A percentile compares a stretch with the other conserved stretches of the same genome.
phyloP scores from a whole-genome alignment of 2,329 filamentous ascomycete genomes.

The Talaromyces sp. region DNA sequence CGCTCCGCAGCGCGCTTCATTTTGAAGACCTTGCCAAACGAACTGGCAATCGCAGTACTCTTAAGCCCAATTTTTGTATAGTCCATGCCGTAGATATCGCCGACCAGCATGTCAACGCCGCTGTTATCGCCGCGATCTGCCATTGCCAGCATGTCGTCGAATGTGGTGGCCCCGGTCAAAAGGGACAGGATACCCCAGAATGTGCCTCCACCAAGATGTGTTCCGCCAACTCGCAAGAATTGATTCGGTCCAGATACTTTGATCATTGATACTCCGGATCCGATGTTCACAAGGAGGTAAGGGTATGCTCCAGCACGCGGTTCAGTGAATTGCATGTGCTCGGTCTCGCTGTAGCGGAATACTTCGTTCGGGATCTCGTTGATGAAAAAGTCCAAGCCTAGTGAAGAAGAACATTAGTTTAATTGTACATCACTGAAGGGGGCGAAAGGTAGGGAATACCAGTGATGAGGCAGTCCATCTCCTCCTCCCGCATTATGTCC shows the following conservation, averaged over 20 bases:
- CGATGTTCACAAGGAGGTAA: slow-evolving; percentile 96
- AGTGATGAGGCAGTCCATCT: slow-evolving; percentile 98
- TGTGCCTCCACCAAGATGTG: slow-evolving; percentile 91
- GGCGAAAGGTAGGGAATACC: slow-evolving; percentile 47
- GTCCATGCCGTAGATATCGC: slow-evolving; percentile 94
- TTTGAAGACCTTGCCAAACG: slow-evolving; percentile 93
- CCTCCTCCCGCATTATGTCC: slow-evolving; percentile 86
- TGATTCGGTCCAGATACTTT: slow-evolving; percentile 87
- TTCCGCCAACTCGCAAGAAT: slow-evolving; percentile 88
- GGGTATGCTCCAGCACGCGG: slow-evolving; percentile 82
- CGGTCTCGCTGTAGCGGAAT: slow-evolving; percentile 87
- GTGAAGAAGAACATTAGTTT: neutral
- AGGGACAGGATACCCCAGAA: slow-evolving; percentile 92
- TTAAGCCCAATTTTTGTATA: slow-evolving; percentile 96
- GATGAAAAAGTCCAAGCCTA: slow-evolving; percentile 96
- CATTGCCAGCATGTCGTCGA: slow-evolving; percentile 94
- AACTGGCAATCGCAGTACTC: slow-evolving; percentile 90
- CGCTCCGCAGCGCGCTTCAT: slow-evolving; percentile 81
- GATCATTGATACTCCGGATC: slow-evolving; percentile 93
- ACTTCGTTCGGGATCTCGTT: slow-evolving; percentile 95
- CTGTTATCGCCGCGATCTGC: slow-evolving; percentile 88
- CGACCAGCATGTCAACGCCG: slow-evolving; percentile 92
- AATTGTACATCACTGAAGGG: neutral
- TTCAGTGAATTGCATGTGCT: slow-evolving; percentile 84
- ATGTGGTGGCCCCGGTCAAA: slow-evolving; percentile 87